Evolutionary conservation across 768 basidiomycete genomes (phyloP), one percentile per base, ranked within the genome.

Genomic region (Harrya chromipes): DNA sequence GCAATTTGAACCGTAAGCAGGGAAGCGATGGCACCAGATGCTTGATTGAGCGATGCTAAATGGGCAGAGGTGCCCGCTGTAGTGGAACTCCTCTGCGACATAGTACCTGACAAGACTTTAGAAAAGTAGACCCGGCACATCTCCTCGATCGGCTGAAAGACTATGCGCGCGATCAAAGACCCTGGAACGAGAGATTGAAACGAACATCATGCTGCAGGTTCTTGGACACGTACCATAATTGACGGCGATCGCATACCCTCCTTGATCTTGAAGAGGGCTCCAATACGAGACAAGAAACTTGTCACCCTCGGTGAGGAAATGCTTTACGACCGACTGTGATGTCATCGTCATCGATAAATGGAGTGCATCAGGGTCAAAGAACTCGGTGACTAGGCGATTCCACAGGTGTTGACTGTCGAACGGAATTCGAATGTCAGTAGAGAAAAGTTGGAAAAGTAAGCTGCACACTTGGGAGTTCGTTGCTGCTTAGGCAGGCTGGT

Each of bases 141-240:
- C 69, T 99, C 97, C 68, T 99, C 97, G 21, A 97, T 81, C 0
- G 97, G 97, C 58, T 97, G 95, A 63, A 98, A 95, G 21, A 94
- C 62, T 50, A 98, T 87, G 16, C 97, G 84, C 6, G 94, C 95
- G 21, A 97, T 72, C 13, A 98, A 78, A 4, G 95, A 97, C 43
- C 95, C 94, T 95, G 58, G 39, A 48, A 49, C 6, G 48, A 44
- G 20, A 19, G 33, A 53, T 17, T 1, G 24, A 58, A 40, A 35
- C 12, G 3, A 34, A 46, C 31, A 35, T 37, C 13, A 26, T 12
- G 37, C 26, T 41, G 2, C 12, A 31, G 51, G 27, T 20, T 10
- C 17, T 38, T 26, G 6, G 35, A 17, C 12, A 64, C 80, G 42
- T 45, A 90, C 95, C 97, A 64, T 98, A 99, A 67, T 97, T 98